phyloP scores from a whole-genome alignment of 208 protist genomes.

The Naegleria lovaniensis region DNA sequence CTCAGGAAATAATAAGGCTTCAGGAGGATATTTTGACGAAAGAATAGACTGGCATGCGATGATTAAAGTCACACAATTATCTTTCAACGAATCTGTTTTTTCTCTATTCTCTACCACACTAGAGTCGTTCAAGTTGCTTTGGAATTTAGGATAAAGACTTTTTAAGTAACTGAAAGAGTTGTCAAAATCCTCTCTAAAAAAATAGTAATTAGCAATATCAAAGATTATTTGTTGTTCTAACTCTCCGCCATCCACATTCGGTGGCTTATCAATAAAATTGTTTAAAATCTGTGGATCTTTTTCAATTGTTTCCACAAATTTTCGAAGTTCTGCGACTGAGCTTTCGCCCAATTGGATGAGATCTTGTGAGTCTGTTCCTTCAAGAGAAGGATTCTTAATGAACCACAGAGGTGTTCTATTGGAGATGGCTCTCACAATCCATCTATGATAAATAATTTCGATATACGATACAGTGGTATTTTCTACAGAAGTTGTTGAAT shows the following conservation, averaged over 20 bases:
- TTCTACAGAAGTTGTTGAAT: not conserved
- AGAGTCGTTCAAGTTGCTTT: not conserved
- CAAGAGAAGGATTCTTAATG: not conserved
- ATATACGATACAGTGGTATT: not conserved
- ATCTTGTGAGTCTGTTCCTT: not conserved
- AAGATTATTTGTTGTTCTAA: not conserved
- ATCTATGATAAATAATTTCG: not conserved
- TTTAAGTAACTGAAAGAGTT: not conserved
- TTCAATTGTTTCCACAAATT: not conserved
- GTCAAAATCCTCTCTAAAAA: not conserved
- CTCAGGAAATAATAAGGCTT: not conserved
- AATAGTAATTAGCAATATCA: conserved; percentile 5
- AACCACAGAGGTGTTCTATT: not conserved
- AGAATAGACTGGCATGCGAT: not conserved
- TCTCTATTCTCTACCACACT: too few relatives aligned
- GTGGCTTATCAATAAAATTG: not conserved
- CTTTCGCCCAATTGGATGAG: not conserved
- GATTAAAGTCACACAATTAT: not conserved
- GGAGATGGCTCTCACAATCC: not conserved
- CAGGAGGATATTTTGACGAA: not conserved
- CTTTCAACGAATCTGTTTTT: not conserved
- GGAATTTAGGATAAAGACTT: not conserved
- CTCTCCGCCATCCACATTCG: not conserved
- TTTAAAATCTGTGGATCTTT: not conserved
- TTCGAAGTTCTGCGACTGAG: not conserved